Base-by-base conservation (phyloP, 441 rosid species). In the Breynia disticha region DNA sequence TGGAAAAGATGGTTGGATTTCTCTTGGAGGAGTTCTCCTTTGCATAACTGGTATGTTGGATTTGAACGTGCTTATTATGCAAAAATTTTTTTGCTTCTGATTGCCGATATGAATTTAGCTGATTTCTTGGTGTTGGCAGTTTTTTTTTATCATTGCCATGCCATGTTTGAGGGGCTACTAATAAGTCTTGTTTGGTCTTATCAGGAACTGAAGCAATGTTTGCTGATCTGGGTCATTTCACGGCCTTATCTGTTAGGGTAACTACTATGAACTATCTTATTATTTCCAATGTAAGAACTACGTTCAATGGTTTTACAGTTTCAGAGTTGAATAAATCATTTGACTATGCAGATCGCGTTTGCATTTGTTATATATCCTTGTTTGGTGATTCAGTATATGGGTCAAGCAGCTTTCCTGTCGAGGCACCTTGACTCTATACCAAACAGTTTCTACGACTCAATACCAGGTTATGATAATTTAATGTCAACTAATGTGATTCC, bases 151-250 rank as follows among this genome's bases (percentile, higher is more conserved):
- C n/a, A n/a, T n/a, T n/a, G n/a, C n/a, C n/a, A n/a, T n/a, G n/a
- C n/a, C n/a, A n/a, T n/a, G n/a, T n/a, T 4, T 3, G 16, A 38
- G 45, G 42, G 14, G 54, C 39, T 45, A 37, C 44, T 71, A 53
- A 72, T 47, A 57, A 53, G 38, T 65, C 1, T 28, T 61, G 24
- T 48, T 68, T 67, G 65, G 61, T 65, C 51, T 74, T 56, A 66
- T 59, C 85, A 90, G 98, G 98, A 56, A 78, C 95, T 61, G 96
- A 85, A 79, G 98, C 96, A 61, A 87, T 90, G 93, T 87, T 79
- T 69, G 90, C 96, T 19, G 86, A 87, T 72, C 84, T 90, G 68
- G 98, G 98, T 72, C 95, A 87, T 74, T 90, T 87, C 73, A 85
- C 88, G 58, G 78, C 88, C 70, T 56, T 61, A 47, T 85, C 96